Evolutionary conservation across 352 stramenopile genomes (phyloP).

Genomic region (Pythium sukuiense): DNA sequence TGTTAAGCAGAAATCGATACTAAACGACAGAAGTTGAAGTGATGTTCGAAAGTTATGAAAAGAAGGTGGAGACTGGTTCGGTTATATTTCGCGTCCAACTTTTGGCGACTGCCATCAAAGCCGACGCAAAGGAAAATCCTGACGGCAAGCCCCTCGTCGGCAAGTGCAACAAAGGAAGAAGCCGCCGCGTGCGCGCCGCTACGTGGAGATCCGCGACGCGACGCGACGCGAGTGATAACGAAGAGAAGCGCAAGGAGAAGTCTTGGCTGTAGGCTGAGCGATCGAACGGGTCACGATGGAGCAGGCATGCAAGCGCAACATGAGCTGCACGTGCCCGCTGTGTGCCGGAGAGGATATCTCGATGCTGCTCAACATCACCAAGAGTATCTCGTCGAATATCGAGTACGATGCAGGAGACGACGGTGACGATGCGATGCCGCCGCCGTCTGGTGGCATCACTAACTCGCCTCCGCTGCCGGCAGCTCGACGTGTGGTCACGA

Average conservation of each 20-base stretch:
- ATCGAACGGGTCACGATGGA: conserved; percentile 40
- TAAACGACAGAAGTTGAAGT: conserved; percentile 4
- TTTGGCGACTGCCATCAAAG: conserved; percentile 8
- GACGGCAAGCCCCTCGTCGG: conserved; percentile 10
- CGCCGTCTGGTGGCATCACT: conserved; percentile 35
- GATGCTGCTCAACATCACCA: conserved; percentile 74
- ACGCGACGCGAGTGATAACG: neutral
- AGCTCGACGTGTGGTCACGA: conserved; percentile 27
- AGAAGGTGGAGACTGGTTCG: neutral
- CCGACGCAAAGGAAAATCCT: conserved; percentile 14
- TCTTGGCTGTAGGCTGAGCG: neutral
- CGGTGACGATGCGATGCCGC: conserved; percentile 14
- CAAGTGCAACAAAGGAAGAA: conserved; percentile 14
- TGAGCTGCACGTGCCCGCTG: conserved; percentile 84
- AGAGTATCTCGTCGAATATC: conserved; percentile 82
- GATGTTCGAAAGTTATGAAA: conserved; percentile 8
- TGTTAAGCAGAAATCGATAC: neutral
- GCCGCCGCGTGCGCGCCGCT: neutral
- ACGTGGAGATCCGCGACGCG: neutral
- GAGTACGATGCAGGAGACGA: conserved; percentile 57
- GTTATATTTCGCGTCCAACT: conserved; percentile 22
- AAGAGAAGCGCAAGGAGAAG: neutral
- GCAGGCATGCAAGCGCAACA: conserved; percentile 84
- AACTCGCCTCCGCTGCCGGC: conserved; percentile 50
- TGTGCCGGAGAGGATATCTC: conserved; percentile 81